phyloP scores from a whole-genome alignment of 2,329 filamentous ascomycete species.

The Claviceps sp. region DNA sequence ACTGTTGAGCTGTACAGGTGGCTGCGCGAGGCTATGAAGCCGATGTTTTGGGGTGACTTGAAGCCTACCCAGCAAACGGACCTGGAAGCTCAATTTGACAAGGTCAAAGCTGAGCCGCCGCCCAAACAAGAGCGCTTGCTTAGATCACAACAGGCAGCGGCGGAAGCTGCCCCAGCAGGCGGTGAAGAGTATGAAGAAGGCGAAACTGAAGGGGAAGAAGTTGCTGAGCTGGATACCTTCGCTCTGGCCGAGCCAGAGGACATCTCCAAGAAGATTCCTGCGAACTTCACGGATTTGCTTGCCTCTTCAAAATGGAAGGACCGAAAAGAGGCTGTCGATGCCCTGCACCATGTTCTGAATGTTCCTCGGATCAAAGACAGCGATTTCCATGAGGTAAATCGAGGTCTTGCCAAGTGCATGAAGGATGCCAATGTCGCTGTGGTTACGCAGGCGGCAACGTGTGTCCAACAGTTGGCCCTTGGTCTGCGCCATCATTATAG shows the following conservation, averaged over 20 bases:
- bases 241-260: constrained; percentile 81
- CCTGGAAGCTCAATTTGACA: constrained; percentile 86
- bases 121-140: constrained; percentile 87
- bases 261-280: constrained; percentile 66
- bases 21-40: constrained; percentile 96
- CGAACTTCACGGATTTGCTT: constrained; percentile 70
- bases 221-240: constrained; percentile 60
- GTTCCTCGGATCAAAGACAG: constrained; percentile 86
- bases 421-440: constrained; percentile 97
- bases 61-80: constrained; percentile 94
- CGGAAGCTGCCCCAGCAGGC: constrained; percentile 54
- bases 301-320: constrained; percentile 97
- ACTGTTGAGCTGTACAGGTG: constrained; percentile 93
- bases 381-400: constrained; percentile 72
- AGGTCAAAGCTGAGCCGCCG: constrained; percentile 71
- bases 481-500: constrained; percentile 66
- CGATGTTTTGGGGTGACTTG: constrained; percentile 89
- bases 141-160: constrained; percentile 75
- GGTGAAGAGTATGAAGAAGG: constrained; percentile 45
- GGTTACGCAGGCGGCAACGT: constrained; percentile 84
- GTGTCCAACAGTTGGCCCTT: constrained; percentile 78
- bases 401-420: constrained; percentile 87
- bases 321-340: constrained; percentile 85
- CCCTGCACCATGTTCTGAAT: constrained; percentile 61
- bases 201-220: constrained; percentile 37